Conservation (phyloP, 2,329 filamentous ascomycete genomes). For the Colletotrichum liriopes region DNA sequence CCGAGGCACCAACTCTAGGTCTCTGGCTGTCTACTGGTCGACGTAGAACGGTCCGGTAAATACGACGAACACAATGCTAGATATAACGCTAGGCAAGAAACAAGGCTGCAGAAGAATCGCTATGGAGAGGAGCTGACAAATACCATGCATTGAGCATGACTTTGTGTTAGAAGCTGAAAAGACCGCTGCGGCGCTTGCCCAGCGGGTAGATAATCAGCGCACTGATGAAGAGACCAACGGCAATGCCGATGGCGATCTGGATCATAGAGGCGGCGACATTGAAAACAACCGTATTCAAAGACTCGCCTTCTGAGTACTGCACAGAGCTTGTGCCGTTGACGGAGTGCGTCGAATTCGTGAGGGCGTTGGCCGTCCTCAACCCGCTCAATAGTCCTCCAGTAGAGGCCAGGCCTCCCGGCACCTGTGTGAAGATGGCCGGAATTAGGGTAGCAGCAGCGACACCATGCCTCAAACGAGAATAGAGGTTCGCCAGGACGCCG, state of each 20-base stretch:
- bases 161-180: conserved; percentile 62
- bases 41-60: background rate
- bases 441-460: conserved; percentile 64
- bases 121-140: background rate
- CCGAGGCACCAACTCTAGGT: background rate
- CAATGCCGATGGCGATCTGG: conserved; percentile 68
- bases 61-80: background rate
- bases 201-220: conserved; percentile 65
- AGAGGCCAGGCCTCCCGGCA: conserved; percentile 64
- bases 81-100: background rate
- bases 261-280: conserved; percentile 66
- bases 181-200: conserved; percentile 64
- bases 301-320: conserved; percentile 43
- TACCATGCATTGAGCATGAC: background rate
- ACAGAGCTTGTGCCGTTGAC: conserved; percentile 55
- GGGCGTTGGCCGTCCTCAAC: conserved; percentile 59
- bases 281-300: conserved; percentile 58
- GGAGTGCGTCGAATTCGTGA: conserved; percentile 56
- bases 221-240: conserved; percentile 65
- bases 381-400: conserved; percentile 64
- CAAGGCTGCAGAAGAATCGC: too few species aligned
- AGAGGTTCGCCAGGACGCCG: conserved; percentile 83
- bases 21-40: background rate
- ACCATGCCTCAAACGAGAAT: conserved; percentile 73
- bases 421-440: conserved; percentile 65